These are phyloP conservation scores for Phytophthora constricta DNA, from an alignment of 352 stramenopile genomes.

Conservation along the genomic window DNA sequence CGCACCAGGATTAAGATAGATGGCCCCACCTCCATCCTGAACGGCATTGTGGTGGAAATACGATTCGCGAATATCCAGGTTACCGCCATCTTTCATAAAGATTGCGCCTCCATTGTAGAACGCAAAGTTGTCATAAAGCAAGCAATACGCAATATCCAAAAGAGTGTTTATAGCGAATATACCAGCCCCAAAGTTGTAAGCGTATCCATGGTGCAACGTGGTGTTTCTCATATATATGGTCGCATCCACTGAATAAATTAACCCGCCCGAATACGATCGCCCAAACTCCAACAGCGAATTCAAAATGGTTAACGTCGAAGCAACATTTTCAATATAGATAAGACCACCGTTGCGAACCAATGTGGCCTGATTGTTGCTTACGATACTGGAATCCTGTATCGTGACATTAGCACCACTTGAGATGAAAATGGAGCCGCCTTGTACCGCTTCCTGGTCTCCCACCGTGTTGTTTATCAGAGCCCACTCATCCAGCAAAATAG, in stretches of 20 bases:
- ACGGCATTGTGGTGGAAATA: constrained; percentile 44
- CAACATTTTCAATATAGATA: constrained; percentile 48
- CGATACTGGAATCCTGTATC: constrained; percentile 36
- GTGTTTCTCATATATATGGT: constrained; percentile 39
- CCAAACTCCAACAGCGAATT: constrained; percentile 51
- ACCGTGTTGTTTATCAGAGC: constrained; percentile 52
- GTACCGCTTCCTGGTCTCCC: constrained; percentile 15
- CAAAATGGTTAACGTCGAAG: constrained; percentile 36
- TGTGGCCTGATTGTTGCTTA: constrained; percentile 39
- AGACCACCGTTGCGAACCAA: constrained; percentile 45
- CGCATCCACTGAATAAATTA: constrained; percentile 49
- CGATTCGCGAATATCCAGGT: constrained; percentile 27
- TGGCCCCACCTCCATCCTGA: constrained; percentile 50
- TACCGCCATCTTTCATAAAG: constrained; percentile 46
- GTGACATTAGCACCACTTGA: constrained; percentile 20
- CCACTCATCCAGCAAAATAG: constrained; percentile 28
- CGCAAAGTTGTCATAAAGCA: constrained; percentile 53
- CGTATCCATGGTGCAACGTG: constrained; percentile 39
- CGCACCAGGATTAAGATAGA: constrained; percentile 52
- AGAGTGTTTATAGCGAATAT: constrained; percentile 44
- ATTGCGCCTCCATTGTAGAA: constrained; percentile 69
- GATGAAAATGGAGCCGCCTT: constrained; percentile 39
- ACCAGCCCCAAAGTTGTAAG: constrained; percentile 60
- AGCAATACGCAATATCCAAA: constrained; percentile 30
- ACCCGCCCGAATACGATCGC: constrained; percentile 47